Evolutionary conservation across 495 filamentous ascomycete species (phyloP).

Genomic region (Amorphotheca resinae): DNA sequence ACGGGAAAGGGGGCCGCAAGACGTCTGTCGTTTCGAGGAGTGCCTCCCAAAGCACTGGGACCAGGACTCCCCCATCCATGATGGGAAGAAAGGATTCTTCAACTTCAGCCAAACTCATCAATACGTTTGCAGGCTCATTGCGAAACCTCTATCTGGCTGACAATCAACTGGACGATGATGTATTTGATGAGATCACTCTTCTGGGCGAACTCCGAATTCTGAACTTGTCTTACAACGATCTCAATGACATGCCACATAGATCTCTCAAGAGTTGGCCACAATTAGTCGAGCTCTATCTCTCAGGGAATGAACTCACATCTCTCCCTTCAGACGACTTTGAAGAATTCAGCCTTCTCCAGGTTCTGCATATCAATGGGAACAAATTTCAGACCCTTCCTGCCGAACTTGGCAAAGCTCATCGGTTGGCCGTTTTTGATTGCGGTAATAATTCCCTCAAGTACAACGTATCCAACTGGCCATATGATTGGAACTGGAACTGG

Average conservation of each 20-base stretch:
- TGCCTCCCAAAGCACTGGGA: constrained; percentile 30
- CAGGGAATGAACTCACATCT: constrained; percentile 84
- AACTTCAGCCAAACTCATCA: constrained; percentile 57
- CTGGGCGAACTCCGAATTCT: constrained; percentile 77
- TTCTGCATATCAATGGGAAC: constrained; percentile 92
- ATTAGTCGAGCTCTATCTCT: constrained; percentile 85
- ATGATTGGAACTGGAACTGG: constrained; percentile 99
- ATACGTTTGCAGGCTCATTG: constrained; percentile 77
- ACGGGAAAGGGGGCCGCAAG: constrained; percentile 65
- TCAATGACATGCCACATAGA: constrained; percentile 83
- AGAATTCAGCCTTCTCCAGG: constrained; percentile 69
- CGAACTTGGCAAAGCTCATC: constrained; percentile 87
- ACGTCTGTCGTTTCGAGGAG: constrained; percentile 65
- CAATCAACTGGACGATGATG: constrained; percentile 84
- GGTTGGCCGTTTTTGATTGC: constrained; percentile 81
- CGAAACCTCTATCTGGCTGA: constrained; percentile 81
- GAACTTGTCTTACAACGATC: constrained; percentile 89
- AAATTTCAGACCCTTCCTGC: constrained; percentile 95
- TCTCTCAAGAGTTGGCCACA: constrained; percentile 78
- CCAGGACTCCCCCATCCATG: constrained; percentile 38
- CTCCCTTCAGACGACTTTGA: constrained; percentile 92
- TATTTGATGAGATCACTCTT: constrained; percentile 77
- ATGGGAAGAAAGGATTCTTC: constrained; percentile 71
- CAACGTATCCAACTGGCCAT: constrained; percentile 98
- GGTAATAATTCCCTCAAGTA: constrained; percentile 97